These are phyloP conservation scores for Gnaphalium uliginosum DNA, from an alignment of 129 eudicot species.

Conservation along the genomic window DNA sequence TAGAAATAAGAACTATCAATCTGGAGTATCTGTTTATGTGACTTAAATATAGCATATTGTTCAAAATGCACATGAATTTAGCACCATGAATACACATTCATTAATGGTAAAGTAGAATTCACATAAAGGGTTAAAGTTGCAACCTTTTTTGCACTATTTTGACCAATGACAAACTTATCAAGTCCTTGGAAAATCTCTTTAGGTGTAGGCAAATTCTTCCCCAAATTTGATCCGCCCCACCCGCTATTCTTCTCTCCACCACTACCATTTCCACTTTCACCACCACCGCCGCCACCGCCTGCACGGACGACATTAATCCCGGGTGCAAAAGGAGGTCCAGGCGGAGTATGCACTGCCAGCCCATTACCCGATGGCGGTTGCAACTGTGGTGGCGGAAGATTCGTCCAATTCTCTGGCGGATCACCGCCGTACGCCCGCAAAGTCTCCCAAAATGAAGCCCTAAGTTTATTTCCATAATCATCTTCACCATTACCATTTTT, in stretches of 20 bases:
- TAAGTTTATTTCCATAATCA: conserved; percentile 44
- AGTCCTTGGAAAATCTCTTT: conserved; percentile 91
- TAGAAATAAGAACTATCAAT: neutral
- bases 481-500: conserved; percentile 12
- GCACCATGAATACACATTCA: neutral
- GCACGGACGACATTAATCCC: conserved; percentile 65
- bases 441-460: conserved; percentile 76
- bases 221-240: conserved; percentile 93
- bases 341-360: conserved; percentile 70
- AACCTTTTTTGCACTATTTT: conserved; percentile 90
- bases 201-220: conserved; percentile 86
- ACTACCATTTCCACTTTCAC: conserved; percentile 33
- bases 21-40: neutral
- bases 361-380: conserved; percentile 34
- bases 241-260: conserved; percentile 42
- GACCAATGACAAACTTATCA: conserved; percentile 93
- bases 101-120: neutral
- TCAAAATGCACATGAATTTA: neutral
- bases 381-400: neutral
- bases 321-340: conserved; percentile 81
- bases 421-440: conserved; percentile 59
- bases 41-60: neutral
- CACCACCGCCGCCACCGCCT: neutral
- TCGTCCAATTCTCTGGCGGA: conserved; percentile 67
- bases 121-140: conserved; percentile 13